Base-by-base conservation (phyloP, 2,329 filamentous ascomycete genomes). In the Ascochyta koolunga region DNA sequence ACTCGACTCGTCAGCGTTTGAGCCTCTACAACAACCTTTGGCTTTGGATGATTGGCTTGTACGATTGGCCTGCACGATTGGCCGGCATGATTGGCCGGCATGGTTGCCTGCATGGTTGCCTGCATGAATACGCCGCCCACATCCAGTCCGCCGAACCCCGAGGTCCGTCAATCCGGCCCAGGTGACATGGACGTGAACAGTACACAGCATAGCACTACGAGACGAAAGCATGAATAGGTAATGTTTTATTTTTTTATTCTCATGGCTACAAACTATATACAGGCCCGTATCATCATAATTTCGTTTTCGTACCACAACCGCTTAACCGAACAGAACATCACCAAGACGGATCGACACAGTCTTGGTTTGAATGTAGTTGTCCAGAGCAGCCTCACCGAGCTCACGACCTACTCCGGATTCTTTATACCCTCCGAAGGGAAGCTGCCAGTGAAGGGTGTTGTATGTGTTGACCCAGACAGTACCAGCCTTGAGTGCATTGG, bases 401-500 rank as follows among this genome's bases (percentile, higher is more conserved):
- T 81, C 78, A 60, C 78, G 77, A 18, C 78, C 78, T 27, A 79
- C 75, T 61, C 78, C 79, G 19, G 61, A 75, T 73, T 80, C 77
- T 71, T 81, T 81, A 70, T 71, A 81, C 4, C 80, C 80, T 56
- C 80, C 80, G 66, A 82, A 82, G 29, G 83, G 83, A 58, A 89
- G 66, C 65, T 86, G 81, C 77, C 86, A 84, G 19, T 54, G 85
- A 1, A 95, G 78, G 58, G 86, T 79, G 77, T 95, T 96, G 79
- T 93, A 87, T 54, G 79, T 80, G 78, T 88, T 87, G 65, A 87
- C 82, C 83, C 84, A 86, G 58, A 87, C 83, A 51, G 83, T 85
- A 59, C 89, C 91, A 1, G 89, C 88, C 59, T 85, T 82, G 60
- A 93, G 81, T 38, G 80, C 80, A 68, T 90, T 89, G 45, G 88